Percentiles rank a stretch among this genome's conserved stretches.
Evolutionary conservation across 345 rosid species (phyloP).

Genomic region (Laguncularia racemosa): DNA sequence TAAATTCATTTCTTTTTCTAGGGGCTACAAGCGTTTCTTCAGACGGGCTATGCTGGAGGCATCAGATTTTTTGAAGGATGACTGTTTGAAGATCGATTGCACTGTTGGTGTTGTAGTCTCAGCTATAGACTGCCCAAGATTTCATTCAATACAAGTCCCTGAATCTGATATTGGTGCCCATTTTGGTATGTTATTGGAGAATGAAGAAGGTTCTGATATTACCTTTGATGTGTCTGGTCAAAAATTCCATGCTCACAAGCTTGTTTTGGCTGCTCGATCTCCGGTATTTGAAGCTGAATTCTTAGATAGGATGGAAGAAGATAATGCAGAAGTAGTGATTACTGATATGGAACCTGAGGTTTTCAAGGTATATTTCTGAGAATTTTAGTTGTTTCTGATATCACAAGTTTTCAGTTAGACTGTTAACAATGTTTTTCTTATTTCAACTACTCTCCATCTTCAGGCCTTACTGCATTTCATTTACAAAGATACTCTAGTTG

Average conservation of each 20-base stretch:
- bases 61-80: conserved; percentile 82
- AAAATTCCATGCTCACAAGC: conserved; percentile 71
- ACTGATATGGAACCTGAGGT: conserved; percentile 79
- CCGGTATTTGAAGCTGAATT: conserved; percentile 71
- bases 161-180: conserved; percentile 82
- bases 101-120: conserved; percentile 95
- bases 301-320: conserved; percentile 53
- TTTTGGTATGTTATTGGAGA: conserved; percentile 74
- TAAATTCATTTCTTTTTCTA: conserved; percentile 16
- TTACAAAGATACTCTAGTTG: conserved; percentile 62
- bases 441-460: conserved; percentile 11
- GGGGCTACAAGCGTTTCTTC: conserved; percentile 96
- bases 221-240: conserved; percentile 70
- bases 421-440: conserved; percentile 7
- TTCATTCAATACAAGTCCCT: conserved; percentile 78
- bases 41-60: conserved; percentile 68
- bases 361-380: conserved; percentile 49
- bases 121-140: conserved; percentile 66
- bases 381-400: background rate
- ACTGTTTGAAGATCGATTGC: conserved; percentile 82
- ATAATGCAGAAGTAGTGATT: conserved; percentile 39
- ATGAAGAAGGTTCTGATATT: conserved; percentile 71
- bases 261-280: conserved; percentile 81
- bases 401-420: background rate
- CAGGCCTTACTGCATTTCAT: conserved; percentile 80